Percentiles rank a stretch among this genome's conserved stretches.
phyloP scores from a whole-genome alignment of 371 early-diverging fungal genomes.

The Mortierella polycephala region DNA sequence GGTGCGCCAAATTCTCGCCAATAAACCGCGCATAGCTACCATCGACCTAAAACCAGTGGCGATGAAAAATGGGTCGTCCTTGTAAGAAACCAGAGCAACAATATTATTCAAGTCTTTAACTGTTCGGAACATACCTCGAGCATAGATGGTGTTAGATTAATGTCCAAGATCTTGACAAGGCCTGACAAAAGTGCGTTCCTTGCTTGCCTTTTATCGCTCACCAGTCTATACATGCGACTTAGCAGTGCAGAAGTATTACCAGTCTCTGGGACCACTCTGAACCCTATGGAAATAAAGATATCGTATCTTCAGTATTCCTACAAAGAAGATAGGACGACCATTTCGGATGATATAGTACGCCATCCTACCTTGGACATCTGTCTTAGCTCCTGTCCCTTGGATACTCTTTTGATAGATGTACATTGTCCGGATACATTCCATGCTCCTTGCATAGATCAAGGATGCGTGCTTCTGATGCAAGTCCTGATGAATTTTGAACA shows the following conservation, averaged over 20 bases:
- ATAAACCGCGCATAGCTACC: constrained; percentile 77
- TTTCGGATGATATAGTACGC: too few relatives aligned
- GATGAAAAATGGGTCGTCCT: neutral
- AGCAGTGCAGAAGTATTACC: constrained; percentile 70
- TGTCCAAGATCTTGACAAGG: constrained; percentile 77
- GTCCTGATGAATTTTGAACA: constrained; percentile 76
- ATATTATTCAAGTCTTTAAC: too few relatives aligned
- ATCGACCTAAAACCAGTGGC: constrained; percentile 54
- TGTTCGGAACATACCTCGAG: constrained; percentile 35
- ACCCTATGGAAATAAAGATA: constrained; percentile 48
- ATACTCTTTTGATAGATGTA: constrained; percentile 76
- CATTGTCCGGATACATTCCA: constrained; percentile 76
- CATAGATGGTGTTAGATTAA: constrained; percentile 55
- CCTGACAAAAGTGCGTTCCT: constrained; percentile 78
- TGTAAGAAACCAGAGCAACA: too few relatives aligned
- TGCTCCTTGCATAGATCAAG: constrained; percentile 80
- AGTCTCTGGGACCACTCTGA: constrained; percentile 61
- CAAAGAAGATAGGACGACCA: neutral
- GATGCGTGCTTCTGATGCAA: constrained; percentile 85
- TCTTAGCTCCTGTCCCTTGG: constrained; percentile 22
- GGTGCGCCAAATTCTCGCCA: constrained; percentile 79
- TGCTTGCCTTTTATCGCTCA: constrained; percentile 72
- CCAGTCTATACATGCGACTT: constrained; percentile 71
- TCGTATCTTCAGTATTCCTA: neutral
- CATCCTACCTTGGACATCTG: constrained; percentile 45